Evolutionary conservation across 805 yeast genomes (phyloP), one percentile per base, ranked within the genome.

Genomic region (Wickerhamomyces bisporus): DNA sequence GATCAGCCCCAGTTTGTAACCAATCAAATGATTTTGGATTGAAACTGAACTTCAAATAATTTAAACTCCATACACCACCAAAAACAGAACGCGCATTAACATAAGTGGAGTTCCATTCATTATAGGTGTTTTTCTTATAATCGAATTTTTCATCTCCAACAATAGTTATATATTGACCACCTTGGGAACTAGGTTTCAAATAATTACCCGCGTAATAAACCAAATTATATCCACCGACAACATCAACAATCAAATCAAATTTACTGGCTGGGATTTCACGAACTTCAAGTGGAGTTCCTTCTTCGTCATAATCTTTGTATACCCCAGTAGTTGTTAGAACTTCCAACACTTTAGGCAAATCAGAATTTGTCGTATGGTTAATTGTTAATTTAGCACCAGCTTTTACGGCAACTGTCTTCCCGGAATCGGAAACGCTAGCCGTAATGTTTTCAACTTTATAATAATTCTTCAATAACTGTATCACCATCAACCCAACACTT

Each of bases 191-290:
- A 9, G 66, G 53, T 42, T 66, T 70, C 39, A 83, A 59, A 20
- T 69, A 65, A 25, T 62, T 48, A 9, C 58, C 49, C 19, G 75
- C 64, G 27, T 71, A 62, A 4, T 38, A 41, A 9, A 50, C 36
- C 5, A 82, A 67, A 24, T 73, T 76, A 33, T 67, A 65, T 30
- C 84, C 84, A 29, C 96, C 93, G 35, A 77, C 72, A 43, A 80
- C 71, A 60, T 87, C 95, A 11, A 82, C 52, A n/a, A 84, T 74
- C 5, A 73, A 50, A 51, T 82, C 85, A 51, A 77, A 86, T 47
- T 72, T 68, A 13, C 39, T 33, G 6, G 51, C 42, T 17, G 45
- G 47, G 15, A 48, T 32, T 14, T 34, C 42, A n/a, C 43, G 39
- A 12, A 35, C 30, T 19, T 55, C 58, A 13, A 52, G 44, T 4